phyloP scores from a whole-genome alignment of 2,329 filamentous ascomycete genomes.

The Hortaea sp. region DNA sequence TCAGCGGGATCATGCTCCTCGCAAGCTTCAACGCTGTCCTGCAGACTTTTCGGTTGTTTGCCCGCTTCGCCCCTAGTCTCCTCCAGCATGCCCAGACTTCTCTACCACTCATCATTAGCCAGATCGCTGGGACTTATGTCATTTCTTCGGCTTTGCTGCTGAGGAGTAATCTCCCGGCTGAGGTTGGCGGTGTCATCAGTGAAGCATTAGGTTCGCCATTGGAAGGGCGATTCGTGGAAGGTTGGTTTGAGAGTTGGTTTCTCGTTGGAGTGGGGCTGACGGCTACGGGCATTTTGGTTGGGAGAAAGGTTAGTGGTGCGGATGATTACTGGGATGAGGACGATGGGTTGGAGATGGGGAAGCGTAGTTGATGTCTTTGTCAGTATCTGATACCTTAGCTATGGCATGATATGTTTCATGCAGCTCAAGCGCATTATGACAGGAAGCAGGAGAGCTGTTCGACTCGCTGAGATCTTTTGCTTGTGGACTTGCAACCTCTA shows the following conservation, averaged over 20 bases:
- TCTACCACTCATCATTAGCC: constrained; percentile 66
- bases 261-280: constrained; percentile 57
- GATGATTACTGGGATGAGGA: constrained; percentile 34
- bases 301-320: constrained; percentile 46
- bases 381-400: too few species aligned
- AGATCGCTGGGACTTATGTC: constrained; percentile 76
- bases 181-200: constrained; percentile 66
- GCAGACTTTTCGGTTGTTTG: constrained; percentile 77
- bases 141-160: constrained; percentile 70
- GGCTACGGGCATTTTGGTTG: constrained; percentile 62
- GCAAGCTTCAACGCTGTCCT: constrained; percentile 72
- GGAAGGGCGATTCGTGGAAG: constrained; percentile 61
- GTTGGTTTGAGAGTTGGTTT: constrained; percentile 87
- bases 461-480: too few species aligned
- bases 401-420: too few species aligned
- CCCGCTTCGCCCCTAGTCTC: constrained; percentile 62
- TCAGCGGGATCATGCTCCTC: constrained; percentile 73
- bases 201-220: constrained; percentile 69
- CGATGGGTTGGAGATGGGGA: constrained; percentile 7
- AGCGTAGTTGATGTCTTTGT: constrained; percentile 5
- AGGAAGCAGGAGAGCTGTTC: too few species aligned
- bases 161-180: constrained; percentile 64
- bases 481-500: too few species aligned
- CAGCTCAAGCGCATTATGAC: too few species aligned
- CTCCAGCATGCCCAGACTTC: constrained; percentile 59